Percentiles rank a stretch among this genome's conserved stretches.
Conservation (phyloP, 805 yeast genomes). For the Starmerella apis region DNA sequence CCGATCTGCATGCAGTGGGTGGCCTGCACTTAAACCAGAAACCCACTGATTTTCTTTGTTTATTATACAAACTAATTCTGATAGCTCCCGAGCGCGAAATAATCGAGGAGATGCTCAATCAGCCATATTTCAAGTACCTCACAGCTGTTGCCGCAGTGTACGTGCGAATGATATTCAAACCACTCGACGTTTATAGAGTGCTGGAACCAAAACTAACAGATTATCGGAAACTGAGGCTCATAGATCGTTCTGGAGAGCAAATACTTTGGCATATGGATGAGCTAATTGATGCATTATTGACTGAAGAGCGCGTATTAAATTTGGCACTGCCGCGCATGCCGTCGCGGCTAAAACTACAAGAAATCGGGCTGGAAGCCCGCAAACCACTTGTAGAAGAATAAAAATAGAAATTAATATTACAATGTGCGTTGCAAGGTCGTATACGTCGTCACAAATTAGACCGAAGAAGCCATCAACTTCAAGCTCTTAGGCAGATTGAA, state of each 20-base stretch:
- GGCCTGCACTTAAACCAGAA: slow-evolving; percentile 44
- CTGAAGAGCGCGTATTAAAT: slow-evolving; percentile 54
- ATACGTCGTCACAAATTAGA: too few relatives aligned
- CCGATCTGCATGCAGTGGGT: slow-evolving; percentile 43
- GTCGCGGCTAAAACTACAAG: slow-evolving; percentile 32
- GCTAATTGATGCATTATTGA: slow-evolving; percentile 52
- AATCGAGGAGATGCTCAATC: slow-evolving; percentile 43
- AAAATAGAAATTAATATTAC: neutral
- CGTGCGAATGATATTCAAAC: slow-evolving; percentile 36
- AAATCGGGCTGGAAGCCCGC: slow-evolving; percentile 22
- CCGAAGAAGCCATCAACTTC: too few relatives aligned
- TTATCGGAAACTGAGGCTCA: slow-evolving; percentile 54
- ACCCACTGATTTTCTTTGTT: slow-evolving; percentile 66
- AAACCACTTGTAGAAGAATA: neutral
- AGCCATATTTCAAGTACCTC: slow-evolving; percentile 66
- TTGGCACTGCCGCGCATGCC: slow-evolving; percentile 59
- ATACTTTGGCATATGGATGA: slow-evolving; percentile 55
- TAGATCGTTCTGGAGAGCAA: slow-evolving; percentile 34
- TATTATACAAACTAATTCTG: slow-evolving; percentile 67
- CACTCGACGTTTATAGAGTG: slow-evolving; percentile 39
- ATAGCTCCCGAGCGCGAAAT: slow-evolving; percentile 57
- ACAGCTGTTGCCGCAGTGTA: slow-evolving; percentile 62
- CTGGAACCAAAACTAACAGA: slow-evolving; percentile 54
- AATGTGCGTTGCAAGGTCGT: too few relatives aligned
- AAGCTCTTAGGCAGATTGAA: neutral